phyloP scores from a whole-genome alignment of 2,329 filamentous ascomycete genomes.

The Cephalotrichum gorgonifer region DNA sequence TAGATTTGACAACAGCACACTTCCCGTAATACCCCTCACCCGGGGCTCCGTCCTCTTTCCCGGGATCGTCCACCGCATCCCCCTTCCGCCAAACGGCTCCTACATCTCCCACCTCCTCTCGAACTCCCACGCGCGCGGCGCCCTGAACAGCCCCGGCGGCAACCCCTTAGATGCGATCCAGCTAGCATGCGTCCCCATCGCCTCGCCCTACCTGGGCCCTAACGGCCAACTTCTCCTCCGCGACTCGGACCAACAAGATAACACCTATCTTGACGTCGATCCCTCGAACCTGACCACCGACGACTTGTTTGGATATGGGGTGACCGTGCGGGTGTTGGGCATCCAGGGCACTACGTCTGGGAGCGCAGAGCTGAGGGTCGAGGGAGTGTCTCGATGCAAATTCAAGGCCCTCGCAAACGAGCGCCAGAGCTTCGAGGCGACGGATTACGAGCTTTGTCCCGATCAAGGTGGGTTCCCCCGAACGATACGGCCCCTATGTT shows the following conservation, averaged over 20 bases:
- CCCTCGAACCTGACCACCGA: conserved; percentile 50
- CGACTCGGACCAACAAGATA: conserved; percentile 34
- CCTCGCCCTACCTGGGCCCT: conserved; percentile 60
- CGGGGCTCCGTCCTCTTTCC: conserved; percentile 76
- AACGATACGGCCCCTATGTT: background rate
- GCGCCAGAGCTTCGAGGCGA: conserved; percentile 76
- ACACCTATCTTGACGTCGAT: conserved; percentile 37
- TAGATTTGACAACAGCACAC: conserved; percentile 22
- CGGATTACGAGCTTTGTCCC: conserved; percentile 54
- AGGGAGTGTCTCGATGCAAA: conserved; percentile 69
- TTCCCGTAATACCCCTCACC: conserved; percentile 76
- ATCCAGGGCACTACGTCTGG: conserved; percentile 65
- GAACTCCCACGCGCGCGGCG: conserved; percentile 68
- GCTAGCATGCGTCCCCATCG: conserved; percentile 80
- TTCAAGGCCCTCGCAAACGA: conserved; percentile 45
- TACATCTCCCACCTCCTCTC: conserved; percentile 85
- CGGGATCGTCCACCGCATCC: conserved; percentile 73
- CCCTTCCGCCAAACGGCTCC: conserved; percentile 66
- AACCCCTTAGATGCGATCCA: conserved; percentile 58
- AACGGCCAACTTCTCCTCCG: conserved; percentile 70
- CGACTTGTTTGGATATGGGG: conserved; percentile 76
- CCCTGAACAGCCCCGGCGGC: conserved; percentile 51
- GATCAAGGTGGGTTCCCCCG: conserved; percentile 49
- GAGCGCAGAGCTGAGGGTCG: conserved; percentile 76
- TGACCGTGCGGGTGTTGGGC: conserved; percentile 67